Evolutionary conservation across 495 filamentous ascomycete species (phyloP).

Genomic region (Entonaema liquescens): DNA sequence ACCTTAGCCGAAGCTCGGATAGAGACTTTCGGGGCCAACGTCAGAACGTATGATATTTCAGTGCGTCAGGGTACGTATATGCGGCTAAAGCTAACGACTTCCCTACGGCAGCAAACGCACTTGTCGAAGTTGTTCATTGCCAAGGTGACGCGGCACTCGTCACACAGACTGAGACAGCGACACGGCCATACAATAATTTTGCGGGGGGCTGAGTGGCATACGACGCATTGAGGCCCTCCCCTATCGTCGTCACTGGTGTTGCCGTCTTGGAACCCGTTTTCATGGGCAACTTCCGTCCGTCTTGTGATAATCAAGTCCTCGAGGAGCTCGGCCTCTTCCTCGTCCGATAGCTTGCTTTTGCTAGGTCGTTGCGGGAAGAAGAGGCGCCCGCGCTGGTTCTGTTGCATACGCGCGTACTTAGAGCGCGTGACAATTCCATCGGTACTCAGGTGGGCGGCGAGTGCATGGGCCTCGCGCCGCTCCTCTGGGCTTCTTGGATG

Average conservation of each 20-base stretch:
- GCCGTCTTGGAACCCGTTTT: conserved; percentile 64
- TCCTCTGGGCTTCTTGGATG: conserved; percentile 81
- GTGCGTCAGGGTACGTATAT: conserved; percentile 86
- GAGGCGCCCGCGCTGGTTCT: conserved; percentile 71
- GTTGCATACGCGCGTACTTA: conserved; percentile 71
- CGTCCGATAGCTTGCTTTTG: conserved; percentile 55
- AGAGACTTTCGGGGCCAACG: background rate
- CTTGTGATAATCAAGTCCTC: conserved; percentile 82
- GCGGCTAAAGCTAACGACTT: conserved; percentile 85
- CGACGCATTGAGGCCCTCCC: conserved; percentile 87
- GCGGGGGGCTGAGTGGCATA: conserved; percentile 86
- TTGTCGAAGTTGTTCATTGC: conserved; percentile 97
- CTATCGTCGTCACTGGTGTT: conserved; percentile 76
- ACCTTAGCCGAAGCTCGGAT: no score
- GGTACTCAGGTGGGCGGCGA: conserved; percentile 80
- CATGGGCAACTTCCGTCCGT: conserved; percentile 45
- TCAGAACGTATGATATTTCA: background rate
- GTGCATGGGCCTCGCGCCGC: conserved; percentile 78
- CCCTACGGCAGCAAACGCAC: conserved; percentile 90
- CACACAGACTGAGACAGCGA: conserved; percentile 90
- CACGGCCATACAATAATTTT: conserved; percentile 97
- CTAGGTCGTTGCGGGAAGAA: conserved; percentile 58
- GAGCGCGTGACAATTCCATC: conserved; percentile 81
- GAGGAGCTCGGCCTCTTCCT: conserved; percentile 81
- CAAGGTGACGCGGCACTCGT: conserved; percentile 91